Percentiles rank a stretch among this genome's conserved stretches.
These are phyloP conservation scores for Coprinopsis cinerea DNA, from an alignment of 768 basidiomycete genomes.

Conservation along the genomic window DNA sequence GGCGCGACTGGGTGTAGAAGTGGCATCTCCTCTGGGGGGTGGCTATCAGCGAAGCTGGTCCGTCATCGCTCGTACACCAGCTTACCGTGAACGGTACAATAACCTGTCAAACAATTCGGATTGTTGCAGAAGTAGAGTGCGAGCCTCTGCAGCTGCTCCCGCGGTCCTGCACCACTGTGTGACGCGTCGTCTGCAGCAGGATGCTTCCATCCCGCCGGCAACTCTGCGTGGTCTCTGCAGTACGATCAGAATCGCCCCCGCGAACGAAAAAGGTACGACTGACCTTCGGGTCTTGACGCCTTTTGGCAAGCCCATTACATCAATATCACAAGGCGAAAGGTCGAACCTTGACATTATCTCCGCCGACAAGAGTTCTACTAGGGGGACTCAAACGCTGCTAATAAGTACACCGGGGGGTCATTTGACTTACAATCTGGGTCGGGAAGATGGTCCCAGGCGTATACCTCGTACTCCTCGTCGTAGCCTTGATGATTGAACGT, in stretches of 20 bases:
- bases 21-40: conserved; percentile 26
- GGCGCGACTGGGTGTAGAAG: conserved; percentile 22
- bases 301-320: conserved; percentile 25
- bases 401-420: neutral
- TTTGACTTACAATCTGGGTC: conserved; percentile 34
- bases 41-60: too few species aligned
- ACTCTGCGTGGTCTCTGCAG: conserved; percentile 26
- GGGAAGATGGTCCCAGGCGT: conserved; percentile 43
- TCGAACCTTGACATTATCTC: conserved; percentile 42
- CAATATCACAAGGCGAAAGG: conserved; percentile 40
- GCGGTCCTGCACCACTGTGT: conserved; percentile 10
- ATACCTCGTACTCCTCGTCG: conserved; percentile 32
- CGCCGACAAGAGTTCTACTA: conserved; percentile 45
- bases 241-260: neutral
- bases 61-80: too few species aligned
- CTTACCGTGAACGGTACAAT: conserved; percentile 48
- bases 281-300: conserved; percentile 5
- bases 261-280: conserved; percentile 6
- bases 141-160: conserved; percentile 25
- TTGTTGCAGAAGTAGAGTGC: conserved; percentile 46
- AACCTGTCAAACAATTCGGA: conserved; percentile 42
- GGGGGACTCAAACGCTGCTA: neutral
- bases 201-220: conserved; percentile 17
- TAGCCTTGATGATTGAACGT: conserved; percentile 39
- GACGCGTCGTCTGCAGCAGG: conserved; percentile 7